phyloP scores from a whole-genome alignment of 2,329 filamentous ascomycete species.

The Penicillium sp. region DNA sequence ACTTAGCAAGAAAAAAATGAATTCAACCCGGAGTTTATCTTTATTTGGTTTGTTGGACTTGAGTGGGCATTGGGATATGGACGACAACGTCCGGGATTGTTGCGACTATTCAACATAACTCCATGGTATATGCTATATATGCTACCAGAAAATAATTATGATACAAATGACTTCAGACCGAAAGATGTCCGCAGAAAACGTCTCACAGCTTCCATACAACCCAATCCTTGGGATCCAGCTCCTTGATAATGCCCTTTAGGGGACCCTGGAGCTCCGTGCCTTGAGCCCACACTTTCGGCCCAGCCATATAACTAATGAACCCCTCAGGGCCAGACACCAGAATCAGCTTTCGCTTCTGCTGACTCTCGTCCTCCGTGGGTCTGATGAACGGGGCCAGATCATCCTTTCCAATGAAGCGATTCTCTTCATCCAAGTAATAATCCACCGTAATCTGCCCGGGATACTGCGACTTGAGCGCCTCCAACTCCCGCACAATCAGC shows the following conservation, averaged over 20 bases:
- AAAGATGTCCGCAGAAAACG: constrained; percentile 13
- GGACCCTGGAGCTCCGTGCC: constrained; percentile 75
- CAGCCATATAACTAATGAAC: constrained; percentile 79
- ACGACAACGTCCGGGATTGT: constrained; percentile 10
- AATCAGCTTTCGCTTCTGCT: constrained; percentile 56
- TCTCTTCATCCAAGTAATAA: constrained; percentile 83
- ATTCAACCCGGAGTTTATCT: constrained; percentile 19
- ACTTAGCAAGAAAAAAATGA: constrained; percentile 5
- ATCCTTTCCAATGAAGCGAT: constrained; percentile 61
- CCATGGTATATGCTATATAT: constrained; percentile 18
- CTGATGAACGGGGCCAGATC: constrained; percentile 48
- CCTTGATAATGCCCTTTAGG: constrained; percentile 67
- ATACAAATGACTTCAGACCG: constrained; percentile 19
- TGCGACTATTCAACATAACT: constrained; percentile 28
- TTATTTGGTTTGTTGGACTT: neutral
- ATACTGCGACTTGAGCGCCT: constrained; percentile 61
- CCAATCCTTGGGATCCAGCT: constrained; percentile 61
- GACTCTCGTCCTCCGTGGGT: constrained; percentile 25
- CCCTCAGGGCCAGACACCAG: constrained; percentile 89
- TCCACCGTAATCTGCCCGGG: constrained; percentile 63
- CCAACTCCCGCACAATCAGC: constrained; percentile 63
- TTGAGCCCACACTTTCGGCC: constrained; percentile 72
- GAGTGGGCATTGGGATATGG: constrained; percentile 13
- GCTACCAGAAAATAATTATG: constrained; percentile 16
- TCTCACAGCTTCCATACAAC: constrained; percentile 60